Conservation (phyloP, 768 basidiomycete genomes). For the Filobasidium floriforme region DNA sequence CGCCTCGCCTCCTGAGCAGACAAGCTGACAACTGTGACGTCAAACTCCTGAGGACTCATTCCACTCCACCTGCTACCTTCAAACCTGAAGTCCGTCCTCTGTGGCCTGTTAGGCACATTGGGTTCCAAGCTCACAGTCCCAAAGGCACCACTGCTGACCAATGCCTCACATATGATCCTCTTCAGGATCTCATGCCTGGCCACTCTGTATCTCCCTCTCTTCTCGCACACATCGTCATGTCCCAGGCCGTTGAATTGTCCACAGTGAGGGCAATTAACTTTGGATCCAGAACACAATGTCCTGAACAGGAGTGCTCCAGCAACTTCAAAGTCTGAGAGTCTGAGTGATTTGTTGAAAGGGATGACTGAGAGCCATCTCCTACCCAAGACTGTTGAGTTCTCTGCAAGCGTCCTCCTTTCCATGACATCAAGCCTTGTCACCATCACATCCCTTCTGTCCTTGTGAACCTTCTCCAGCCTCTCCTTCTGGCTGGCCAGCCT, state of each 20-base stretch:
- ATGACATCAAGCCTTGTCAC: too few species aligned
- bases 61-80: background rate
- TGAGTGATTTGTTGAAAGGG: background rate
- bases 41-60: background rate
- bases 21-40: conserved; percentile 11
- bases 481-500: too few species aligned
- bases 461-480: too few species aligned
- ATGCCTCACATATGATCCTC: background rate
- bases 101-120: background rate
- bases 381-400: background rate
- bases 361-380: background rate
- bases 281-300: background rate
- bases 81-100: conserved; percentile 6
- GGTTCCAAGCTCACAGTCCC: background rate
- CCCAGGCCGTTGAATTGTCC: background rate
- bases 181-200: conserved; percentile 13
- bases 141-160: background rate
- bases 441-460: too few species aligned
- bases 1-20: background rate
- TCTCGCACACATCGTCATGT: conserved; percentile 4
- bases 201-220: conserved; percentile 3
- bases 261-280: background rate
- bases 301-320: conserved; percentile 7
- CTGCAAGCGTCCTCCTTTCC: background rate
- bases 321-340: conserved; percentile 11